phyloP scores from a whole-genome alignment of 441 rosid genomes.

The Oxalis stricta region DNA sequence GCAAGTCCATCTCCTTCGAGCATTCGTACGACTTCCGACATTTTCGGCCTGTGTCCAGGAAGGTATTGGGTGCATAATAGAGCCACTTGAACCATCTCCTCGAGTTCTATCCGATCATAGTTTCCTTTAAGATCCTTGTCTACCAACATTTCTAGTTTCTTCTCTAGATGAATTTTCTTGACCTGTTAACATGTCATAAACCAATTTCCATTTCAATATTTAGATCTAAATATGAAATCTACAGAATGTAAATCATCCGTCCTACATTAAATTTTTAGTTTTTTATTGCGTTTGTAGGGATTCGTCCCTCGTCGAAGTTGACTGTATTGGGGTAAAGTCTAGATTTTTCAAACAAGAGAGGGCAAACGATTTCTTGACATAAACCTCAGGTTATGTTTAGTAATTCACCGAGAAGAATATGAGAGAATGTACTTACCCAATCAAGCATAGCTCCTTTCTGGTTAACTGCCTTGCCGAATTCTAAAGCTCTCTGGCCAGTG shows the following conservation, averaged over 20 bases:
- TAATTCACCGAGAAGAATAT: not conserved
- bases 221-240: not conserved
- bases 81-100: slow-evolving; percentile 79
- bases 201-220: not conserved
- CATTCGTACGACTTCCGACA: slow-evolving; percentile 92
- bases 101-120: slow-evolving; percentile 70
- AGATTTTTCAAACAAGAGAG: too few relatives aligned
- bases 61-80: slow-evolving; percentile 70
- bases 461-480: slow-evolving; percentile 52
- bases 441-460: slow-evolving; percentile 70
- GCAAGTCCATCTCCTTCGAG: slow-evolving; percentile 92
- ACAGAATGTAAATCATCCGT: not conserved
- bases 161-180: slow-evolving; percentile 67
- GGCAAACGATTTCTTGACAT: too few relatives aligned
- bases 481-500: slow-evolving; percentile 58
- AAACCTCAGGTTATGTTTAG: not conserved
- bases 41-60: slow-evolving; percentile 80
- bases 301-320: too few relatives aligned
- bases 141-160: slow-evolving; percentile 62
- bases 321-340: too few relatives aligned
- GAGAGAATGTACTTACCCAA: slow-evolving; percentile 30
- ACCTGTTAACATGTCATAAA: slow-evolving; percentile 31
- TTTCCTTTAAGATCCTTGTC: slow-evolving; percentile 71
- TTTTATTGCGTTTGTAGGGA: too few relatives aligned
- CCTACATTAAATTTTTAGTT: not conserved